A percentile compares a stretch with the other conserved stretches of the same genome.
Conservation (phyloP, 140 eudicot species). For the Oenanthe javanica region DNA sequence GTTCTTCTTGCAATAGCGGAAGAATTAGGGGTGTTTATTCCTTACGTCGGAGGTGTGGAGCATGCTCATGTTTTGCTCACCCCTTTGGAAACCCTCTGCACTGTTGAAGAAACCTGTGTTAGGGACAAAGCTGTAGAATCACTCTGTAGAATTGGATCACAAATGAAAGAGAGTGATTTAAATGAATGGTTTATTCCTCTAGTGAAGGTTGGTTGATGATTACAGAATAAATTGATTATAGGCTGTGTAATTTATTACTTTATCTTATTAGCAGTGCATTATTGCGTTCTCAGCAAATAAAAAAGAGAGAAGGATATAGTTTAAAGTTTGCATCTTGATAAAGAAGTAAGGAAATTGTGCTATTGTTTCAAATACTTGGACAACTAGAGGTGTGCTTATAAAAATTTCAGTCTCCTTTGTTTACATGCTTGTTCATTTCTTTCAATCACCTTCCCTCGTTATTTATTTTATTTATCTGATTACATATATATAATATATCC, state of each 20-base stretch:
- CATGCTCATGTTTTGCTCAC: slow-evolving; percentile 87
- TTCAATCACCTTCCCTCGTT: not conserved
- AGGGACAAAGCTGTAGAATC: slow-evolving; percentile 98
- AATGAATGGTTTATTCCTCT: slow-evolving; percentile 78
- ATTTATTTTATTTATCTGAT: not conserved
- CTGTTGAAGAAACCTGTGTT: slow-evolving; percentile 97
- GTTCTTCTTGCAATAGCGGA: slow-evolving; percentile 98
- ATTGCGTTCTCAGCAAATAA: not conserved
- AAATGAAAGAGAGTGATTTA: slow-evolving; percentile 87
- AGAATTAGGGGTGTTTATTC: slow-evolving; percentile 91
- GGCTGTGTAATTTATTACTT: not conserved
- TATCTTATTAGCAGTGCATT: not conserved
- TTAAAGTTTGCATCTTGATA: not conserved
- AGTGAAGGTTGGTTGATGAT: slow-evolving; percentile 61
- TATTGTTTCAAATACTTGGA: not conserved
- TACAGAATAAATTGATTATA: not conserved
- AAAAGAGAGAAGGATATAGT: not conserved
- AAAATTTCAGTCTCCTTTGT: not conserved
- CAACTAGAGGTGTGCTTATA: not conserved
- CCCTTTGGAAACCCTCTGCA: slow-evolving; percentile 87
- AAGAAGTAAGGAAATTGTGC: not conserved
- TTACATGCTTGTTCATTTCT: not conserved
- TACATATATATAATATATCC: not conserved
- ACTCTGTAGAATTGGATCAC: slow-evolving; percentile 79
- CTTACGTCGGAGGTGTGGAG: slow-evolving; percentile 97